These are phyloP conservation scores for Citrus medica DNA, from an alignment of 345 rosid species.

Conservation along the genomic window DNA sequence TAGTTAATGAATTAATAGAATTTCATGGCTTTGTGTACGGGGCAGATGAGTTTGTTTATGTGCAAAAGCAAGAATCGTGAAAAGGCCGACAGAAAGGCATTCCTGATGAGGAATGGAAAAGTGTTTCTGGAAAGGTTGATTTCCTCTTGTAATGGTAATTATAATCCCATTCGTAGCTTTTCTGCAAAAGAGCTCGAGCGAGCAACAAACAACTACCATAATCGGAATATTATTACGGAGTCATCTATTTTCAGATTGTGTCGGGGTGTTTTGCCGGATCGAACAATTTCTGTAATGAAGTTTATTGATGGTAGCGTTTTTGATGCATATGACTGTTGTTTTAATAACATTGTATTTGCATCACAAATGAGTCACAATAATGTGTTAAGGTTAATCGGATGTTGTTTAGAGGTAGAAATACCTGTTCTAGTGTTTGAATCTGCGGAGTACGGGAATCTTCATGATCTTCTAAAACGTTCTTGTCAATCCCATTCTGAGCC, in stretches of 20 bases:
- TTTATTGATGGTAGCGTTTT: background rate
- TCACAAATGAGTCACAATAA: conserved; percentile 22
- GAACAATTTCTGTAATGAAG: conserved; percentile 13
- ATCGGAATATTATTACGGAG: no score
- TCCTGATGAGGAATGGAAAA: background rate
- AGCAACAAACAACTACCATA: conserved; percentile 7
- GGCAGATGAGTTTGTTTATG: no score
- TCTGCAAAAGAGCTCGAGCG: conserved; percentile 9
- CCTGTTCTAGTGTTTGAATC: conserved; percentile 16
- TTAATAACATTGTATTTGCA: conserved; percentile 8
- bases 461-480: background rate
- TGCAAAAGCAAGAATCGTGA: no score
- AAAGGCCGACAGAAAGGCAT: no score
- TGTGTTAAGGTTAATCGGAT: conserved; percentile 21
- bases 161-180: conserved; percentile 10
- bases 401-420: conserved; percentile 18
- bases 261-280: conserved; percentile 8
- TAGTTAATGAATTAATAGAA: no score
- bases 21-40: no score
- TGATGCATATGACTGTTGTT: background rate
- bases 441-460: background rate
- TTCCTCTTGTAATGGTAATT: background rate
- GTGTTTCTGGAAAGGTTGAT: conserved; percentile 5
- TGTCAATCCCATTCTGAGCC: background rate
- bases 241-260: background rate